Conservation (phyloP, 345 rosid species). For the Corchorus capsularis region DNA sequence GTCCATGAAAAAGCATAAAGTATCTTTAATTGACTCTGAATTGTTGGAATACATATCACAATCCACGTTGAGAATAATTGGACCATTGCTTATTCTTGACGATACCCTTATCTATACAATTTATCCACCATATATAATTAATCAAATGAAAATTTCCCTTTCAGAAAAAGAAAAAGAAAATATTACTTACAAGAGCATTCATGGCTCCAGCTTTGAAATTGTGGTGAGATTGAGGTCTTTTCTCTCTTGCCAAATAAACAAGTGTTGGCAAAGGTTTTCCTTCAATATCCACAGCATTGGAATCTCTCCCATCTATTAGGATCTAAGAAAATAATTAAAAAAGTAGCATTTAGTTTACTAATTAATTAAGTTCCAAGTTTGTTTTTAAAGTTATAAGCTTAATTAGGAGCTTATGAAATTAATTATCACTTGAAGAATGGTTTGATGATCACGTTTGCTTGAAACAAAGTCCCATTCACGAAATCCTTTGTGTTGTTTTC, state of each 20-base stretch:
- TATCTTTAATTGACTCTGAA: not conserved
- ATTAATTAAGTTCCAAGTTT: not conserved
- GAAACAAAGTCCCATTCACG: not conserved
- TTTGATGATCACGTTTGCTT: not conserved
- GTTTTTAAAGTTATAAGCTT: not conserved
- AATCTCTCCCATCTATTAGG: not conserved
- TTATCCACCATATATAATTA: not conserved
- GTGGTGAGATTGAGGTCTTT: slow-evolving; percentile 11
- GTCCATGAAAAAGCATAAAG: not conserved
- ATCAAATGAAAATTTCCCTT: no score
- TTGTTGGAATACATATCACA: slow-evolving; percentile 10
- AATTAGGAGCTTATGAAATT: not conserved
- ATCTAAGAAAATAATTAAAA: not conserved
- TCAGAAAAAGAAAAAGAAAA: not conserved
- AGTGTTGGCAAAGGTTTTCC: slow-evolving; percentile 10
- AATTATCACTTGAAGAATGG: slow-evolving; percentile 17
- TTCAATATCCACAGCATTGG: not conserved
- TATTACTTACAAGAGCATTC: slow-evolving; percentile 12
- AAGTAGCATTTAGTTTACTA: no score
- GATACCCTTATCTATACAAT: slow-evolving; percentile 10
- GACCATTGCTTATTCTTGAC: not conserved
- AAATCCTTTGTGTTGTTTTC: slow-evolving; percentile 6
- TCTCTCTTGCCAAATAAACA: slow-evolving; percentile 10
- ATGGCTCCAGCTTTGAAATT: slow-evolving; percentile 15
- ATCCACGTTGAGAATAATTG: not conserved